A percentile compares a stretch with the other conserved stretches of the same genome.
Conservation (phyloP, 768 basidiomycete species). For the Goffeauzyma gilvescens region DNA sequence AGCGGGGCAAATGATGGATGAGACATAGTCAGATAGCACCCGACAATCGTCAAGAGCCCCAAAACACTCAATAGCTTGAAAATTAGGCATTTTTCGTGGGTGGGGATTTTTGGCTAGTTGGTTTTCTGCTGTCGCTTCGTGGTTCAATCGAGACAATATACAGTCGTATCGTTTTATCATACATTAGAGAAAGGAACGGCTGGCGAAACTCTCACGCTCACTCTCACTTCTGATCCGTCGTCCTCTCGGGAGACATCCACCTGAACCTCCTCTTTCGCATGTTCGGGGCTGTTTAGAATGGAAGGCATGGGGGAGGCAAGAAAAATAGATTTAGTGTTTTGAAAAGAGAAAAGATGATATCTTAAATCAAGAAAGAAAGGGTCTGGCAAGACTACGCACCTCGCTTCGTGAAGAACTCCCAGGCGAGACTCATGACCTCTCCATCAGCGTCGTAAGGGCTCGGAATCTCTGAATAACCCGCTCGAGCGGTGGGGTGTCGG, state of each 20-base stretch:
- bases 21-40: no score
- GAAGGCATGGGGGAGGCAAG: no score
- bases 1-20: no score
- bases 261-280: slow-evolving; percentile 11
- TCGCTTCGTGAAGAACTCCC: slow-evolving; percentile 59
- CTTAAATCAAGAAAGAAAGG: neutral
- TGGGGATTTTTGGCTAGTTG: no score
- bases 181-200: no score
- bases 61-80: no score
- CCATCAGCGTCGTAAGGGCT: slow-evolving; percentile 93
- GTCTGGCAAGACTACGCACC: slow-evolving; percentile 3
- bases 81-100: no score
- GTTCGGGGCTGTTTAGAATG: slow-evolving; percentile 12
- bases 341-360: neutral
- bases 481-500: slow-evolving; percentile 89
- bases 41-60: no score
- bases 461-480: slow-evolving; percentile 75
- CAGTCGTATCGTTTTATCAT: no score
- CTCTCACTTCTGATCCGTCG: slow-evolving; percentile 10
- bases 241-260: slow-evolving; percentile 13
- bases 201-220: no score
- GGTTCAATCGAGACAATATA: no score
- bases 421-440: slow-evolving; percentile 70
- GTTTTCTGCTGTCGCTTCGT: no score
- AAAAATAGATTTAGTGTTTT: neutral